Evolutionary conservation across 2,329 filamentous ascomycete genomes (phyloP).

Genomic region (Microdochium trichocladiopsis): DNA sequence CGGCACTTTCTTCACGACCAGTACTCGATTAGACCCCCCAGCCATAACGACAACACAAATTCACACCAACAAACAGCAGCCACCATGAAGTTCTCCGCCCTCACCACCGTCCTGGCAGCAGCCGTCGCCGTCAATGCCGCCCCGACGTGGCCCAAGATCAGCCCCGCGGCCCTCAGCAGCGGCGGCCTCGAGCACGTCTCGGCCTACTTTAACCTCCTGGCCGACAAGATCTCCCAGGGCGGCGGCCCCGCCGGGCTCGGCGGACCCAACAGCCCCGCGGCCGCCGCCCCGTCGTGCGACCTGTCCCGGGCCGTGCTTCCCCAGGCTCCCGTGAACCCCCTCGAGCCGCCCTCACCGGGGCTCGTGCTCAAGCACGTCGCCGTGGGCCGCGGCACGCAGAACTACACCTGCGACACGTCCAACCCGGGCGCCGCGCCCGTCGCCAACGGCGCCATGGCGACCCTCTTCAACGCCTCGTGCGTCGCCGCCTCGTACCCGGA

Average conservation of each 20-base stretch:
- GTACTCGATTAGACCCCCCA: neutral
- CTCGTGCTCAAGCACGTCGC: conserved; percentile 69
- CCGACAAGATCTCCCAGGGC: conserved; percentile 36
- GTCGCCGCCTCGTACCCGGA: conserved; percentile 63
- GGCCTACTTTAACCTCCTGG: conserved; percentile 54
- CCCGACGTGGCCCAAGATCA: conserved; percentile 37
- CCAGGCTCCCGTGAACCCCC: conserved; percentile 36
- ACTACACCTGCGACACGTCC: conserved; percentile 74
- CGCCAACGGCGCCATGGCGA: conserved; percentile 67
- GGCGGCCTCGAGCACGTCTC: conserved; percentile 40
- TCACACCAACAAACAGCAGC: conserved; percentile 8
- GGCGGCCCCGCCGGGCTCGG: conserved; percentile 19
- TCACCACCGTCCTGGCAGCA: conserved; percentile 38
- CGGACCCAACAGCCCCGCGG: conserved; percentile 29
- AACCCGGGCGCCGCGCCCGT: conserved; percentile 55
- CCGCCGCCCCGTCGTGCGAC: conserved; percentile 41
- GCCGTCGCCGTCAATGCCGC: conserved; percentile 34
- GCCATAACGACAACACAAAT: too few species aligned
- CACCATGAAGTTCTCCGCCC: conserved; percentile 43
- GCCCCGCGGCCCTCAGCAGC: conserved; percentile 28
- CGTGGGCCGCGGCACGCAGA: conserved; percentile 83
- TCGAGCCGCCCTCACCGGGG: conserved; percentile 55
- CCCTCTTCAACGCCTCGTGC: conserved; percentile 84
- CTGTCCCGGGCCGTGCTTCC: conserved; percentile 45
- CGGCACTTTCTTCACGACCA: conserved; percentile 4